Conservation (phyloP, 768 basidiomycete genomes). For the Mycena indigotica region DNA sequence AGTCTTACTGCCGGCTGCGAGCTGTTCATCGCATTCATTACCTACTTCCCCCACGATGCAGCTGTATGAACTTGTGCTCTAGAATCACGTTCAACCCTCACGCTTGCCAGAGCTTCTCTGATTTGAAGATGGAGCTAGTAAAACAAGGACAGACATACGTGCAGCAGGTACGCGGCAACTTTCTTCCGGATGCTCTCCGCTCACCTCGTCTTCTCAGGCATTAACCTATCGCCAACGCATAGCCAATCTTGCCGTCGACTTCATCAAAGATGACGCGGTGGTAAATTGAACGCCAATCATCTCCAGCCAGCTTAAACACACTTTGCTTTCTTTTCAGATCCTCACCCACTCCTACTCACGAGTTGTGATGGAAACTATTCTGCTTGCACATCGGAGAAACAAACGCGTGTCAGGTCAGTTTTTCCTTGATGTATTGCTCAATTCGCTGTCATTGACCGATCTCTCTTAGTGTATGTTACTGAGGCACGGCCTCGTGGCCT, state of each 20-base stretch:
- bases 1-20: conserved; percentile 88
- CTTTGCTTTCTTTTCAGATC: conserved; percentile 55
- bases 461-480: conserved; percentile 81
- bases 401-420: conserved; percentile 76
- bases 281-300: conserved; percentile 42
- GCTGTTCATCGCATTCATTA: conserved; percentile 88
- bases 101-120: conserved; percentile 67
- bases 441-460: conserved; percentile 14
- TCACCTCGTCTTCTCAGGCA: conserved; percentile 43
- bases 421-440: conserved; percentile 18
- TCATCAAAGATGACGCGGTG: conserved; percentile 94
- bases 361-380: conserved; percentile 90
- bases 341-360: conserved; percentile 96
- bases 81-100: conserved; percentile 15
- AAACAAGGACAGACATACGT: conserved; percentile 78
- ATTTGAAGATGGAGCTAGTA: conserved; percentile 82
- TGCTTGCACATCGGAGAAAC: conserved; percentile 83
- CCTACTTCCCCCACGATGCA: conserved; percentile 79
- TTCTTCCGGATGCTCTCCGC: neutral
- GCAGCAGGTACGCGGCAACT: conserved; percentile 13
- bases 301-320: conserved; percentile 18
- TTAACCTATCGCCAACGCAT: conserved; percentile 88
- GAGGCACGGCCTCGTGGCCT: conserved; percentile 89
- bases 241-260: conserved; percentile 82
- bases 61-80: conserved; percentile 51